Evolutionary conservation across 2,329 filamentous ascomycete genomes (phyloP).

Genomic region (Pezizomycotina sp.): DNA sequence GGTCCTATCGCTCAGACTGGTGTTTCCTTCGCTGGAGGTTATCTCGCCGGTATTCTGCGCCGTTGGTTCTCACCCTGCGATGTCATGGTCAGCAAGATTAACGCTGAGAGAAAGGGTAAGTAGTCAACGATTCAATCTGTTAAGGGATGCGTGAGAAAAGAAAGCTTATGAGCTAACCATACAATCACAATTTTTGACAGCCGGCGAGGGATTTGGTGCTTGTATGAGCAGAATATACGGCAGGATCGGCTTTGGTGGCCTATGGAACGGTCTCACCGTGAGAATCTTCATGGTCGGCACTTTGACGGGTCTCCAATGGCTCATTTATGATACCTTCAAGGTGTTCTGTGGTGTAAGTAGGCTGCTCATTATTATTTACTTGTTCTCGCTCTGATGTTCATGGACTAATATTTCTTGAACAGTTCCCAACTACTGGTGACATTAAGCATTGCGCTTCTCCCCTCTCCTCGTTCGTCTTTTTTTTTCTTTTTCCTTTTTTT

Average conservation of each 20-base stretch:
- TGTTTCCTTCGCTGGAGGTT: slow-evolving; percentile 70
- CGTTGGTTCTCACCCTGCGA: slow-evolving; percentile 68
- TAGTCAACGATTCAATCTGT: neutral
- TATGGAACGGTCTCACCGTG: slow-evolving; percentile 82
- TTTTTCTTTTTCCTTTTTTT: too few species aligned
- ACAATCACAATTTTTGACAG: slow-evolving; percentile 13
- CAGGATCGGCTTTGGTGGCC: slow-evolving; percentile 70
- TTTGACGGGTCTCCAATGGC: slow-evolving; percentile 74
- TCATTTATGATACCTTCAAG: slow-evolving; percentile 87
- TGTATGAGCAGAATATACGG: slow-evolving; percentile 68
- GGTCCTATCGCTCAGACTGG: slow-evolving; percentile 65
- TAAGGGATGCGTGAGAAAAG: slow-evolving; percentile 1
- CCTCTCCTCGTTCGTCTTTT: too few species aligned
- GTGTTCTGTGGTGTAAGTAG: slow-evolving; percentile 79
- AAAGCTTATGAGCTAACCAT: neutral
- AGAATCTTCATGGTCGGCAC: slow-evolving; percentile 80
- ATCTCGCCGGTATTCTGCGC: slow-evolving; percentile 75
- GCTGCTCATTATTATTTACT: too few species aligned
- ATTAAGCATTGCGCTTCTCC: too few species aligned
- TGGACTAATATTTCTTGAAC: too few species aligned
- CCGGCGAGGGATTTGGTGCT: slow-evolving; percentile 60
- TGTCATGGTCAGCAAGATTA: slow-evolving; percentile 87
- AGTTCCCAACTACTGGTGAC: too few species aligned
- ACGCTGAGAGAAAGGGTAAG: slow-evolving; percentile 47
- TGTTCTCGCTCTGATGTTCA: too few species aligned